Evolutionary conservation across 2,329 filamentous ascomycete genomes (phyloP).

Genomic region (Parafenestella ontariensis): DNA sequence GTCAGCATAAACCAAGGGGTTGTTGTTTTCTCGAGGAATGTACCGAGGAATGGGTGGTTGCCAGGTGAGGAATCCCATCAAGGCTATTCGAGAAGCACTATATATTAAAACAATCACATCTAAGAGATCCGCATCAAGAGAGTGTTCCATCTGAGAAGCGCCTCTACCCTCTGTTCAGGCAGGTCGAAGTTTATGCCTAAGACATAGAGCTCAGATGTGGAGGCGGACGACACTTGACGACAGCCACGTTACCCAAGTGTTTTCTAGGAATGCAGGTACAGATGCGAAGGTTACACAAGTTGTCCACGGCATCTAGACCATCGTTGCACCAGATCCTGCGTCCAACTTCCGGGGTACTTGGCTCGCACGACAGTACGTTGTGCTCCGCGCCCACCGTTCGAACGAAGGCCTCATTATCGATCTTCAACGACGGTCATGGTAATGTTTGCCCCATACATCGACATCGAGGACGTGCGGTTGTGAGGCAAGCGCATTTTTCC

Average conservation of each 20-base stretch:
- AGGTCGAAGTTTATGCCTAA: constrained; percentile 29
- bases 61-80: constrained; percentile 24
- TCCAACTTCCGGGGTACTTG: constrained; percentile 7
- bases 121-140: constrained; percentile 3
- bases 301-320: constrained; percentile 18
- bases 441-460: neutral
- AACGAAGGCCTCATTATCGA: neutral
- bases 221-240: constrained; percentile 22
- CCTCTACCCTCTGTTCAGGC: constrained; percentile 28
- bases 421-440: neutral
- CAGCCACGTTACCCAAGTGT: constrained; percentile 31
- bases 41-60: constrained; percentile 36
- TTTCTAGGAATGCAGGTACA: constrained; percentile 35
- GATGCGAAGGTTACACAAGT: constrained; percentile 23
- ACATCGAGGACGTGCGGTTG: neutral
- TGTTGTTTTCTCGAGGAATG: constrained; percentile 34
- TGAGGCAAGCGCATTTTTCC: neutral
- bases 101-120: constrained; percentile 27
- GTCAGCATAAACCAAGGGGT: constrained; percentile 8
- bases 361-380: constrained; percentile 1
- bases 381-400: neutral
- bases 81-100: constrained; percentile 16
- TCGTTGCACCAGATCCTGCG: constrained; percentile 16
- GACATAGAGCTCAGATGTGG: constrained; percentile 31
- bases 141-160: constrained; percentile 30